Base-by-base conservation (phyloP, 2,329 filamentous ascomycete species). In the Tolypocladium amazonense region DNA sequence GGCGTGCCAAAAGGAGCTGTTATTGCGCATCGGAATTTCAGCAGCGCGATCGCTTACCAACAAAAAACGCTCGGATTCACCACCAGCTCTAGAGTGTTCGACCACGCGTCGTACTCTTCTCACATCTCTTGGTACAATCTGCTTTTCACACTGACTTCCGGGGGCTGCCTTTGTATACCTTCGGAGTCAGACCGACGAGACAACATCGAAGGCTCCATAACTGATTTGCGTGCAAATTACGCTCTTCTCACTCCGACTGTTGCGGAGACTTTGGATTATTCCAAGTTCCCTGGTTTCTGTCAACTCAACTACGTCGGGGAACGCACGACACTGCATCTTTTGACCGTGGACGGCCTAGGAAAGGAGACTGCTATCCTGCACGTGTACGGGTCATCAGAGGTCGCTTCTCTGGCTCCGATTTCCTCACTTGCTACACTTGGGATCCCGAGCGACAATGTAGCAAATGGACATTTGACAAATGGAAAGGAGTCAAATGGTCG, bases 1-100 rank as follows among this genome's bases (percentile, higher is more conserved):
- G 79, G 79, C 4, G 69, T 70, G 39, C 79, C 79, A 2, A 82
- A 82, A 68, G 79, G 79, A 41, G 77, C 81, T n/a, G 71, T 79
- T 30, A 63, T 70, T 18, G 62, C 64, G 12, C 66, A 68, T 57
- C 59, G 57, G 2, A 62, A 62, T 27, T 62, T 65, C 33, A 58
- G 60, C 39, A 62, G 59, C 18, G 56, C 63, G 5, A 59, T 62
- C 27, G 45, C 30, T 1, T 57, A 64, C 33, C 61, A 65, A 37
- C 53, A 52, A 33, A 41, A 59, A 27, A 55, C 57, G 15, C 61
- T 64, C 4, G 56, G 61, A 14, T 60, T 65, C 45, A 52, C 38
- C 5, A 50, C 37, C 35, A 54, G 37, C 27, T 59, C 60, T 7
- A 57, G 62, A 33, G 58, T 63, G 23, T 62, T 62, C 18, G 62